Base-by-base conservation (phyloP, 768 basidiomycete species). In the Butyriboletus loyo region DNA sequence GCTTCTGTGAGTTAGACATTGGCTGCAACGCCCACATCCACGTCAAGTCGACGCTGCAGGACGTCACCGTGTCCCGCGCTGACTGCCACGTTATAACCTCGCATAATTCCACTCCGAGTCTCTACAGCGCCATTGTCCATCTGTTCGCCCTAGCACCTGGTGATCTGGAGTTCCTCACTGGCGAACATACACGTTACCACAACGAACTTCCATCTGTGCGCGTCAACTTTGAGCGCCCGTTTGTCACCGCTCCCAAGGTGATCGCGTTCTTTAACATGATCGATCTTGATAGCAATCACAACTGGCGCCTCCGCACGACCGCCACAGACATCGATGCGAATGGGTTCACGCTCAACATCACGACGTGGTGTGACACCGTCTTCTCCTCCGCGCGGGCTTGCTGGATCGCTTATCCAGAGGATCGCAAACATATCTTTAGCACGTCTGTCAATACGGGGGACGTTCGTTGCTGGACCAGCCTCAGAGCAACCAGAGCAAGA, bases 391-490 rank as follows among this genome's bases (percentile, higher is more conserved):
- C 38, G 1, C 15, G 24, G 13, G 58, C 53, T 7, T 47, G 54
- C 11, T 60, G 61, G 61, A 49, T 63, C n/a, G 61, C 62, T 11
- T 57, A 60, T 38, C 61, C 61, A 22, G 52, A 54, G 17, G 61
- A 62, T 27, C 58, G 61, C 27, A 27, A 48, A n/a, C 50, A 55
- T 19, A 60, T 60, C n/a, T 63, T 53, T 22, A 52, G 54, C 32
- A 52, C 47, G 2, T 52, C 61, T 4, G 17, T 63, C 49, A 41
- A 43, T 11, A 63, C 61, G 22, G 7, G 35, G 46, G 54, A 37
- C 10, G 1, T 42, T 10, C 50, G 54, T n/a, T 22, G 35, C 6
- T 15, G 15, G 19, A 37, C 21, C 21, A 48, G n/a, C 54, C 57
- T 3, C 58, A 46, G 40, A 41, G 10, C 24, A n/a, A 48, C 8